Evolutionary conservation across 2,329 filamentous ascomycete genomes (phyloP), one percentile per base, ranked within the genome.

Genomic region (Beauveria varroae): DNA sequence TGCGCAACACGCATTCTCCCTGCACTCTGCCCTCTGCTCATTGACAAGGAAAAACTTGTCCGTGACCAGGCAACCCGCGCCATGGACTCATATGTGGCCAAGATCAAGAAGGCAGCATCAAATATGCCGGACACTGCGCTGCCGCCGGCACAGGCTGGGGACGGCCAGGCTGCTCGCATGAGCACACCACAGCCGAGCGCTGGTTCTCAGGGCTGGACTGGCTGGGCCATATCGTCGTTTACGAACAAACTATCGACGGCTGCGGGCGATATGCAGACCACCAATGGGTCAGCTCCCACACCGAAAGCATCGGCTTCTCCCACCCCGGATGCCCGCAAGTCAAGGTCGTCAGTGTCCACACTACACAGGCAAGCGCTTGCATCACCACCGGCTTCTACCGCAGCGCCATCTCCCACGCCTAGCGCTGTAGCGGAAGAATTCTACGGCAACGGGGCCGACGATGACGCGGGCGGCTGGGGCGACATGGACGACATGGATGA

Each of bases 141-240:
- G 2, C 89, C 91, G 43, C 84, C 90, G 0, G 81, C 87, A 20
- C 78, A 78, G 26, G 75, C 82, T 16, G 75, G 82, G 3, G 73
- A 80, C 14, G 77, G 78, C 5, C 77, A 75, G 22, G 81, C 83
- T 1, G 88, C 90, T 1, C 85, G 91, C 40, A 95, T 96, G 81
- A 87, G 88, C 64, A 95, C 90, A 1, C 87, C 91, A 1, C 89
- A 91, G 63, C 77, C 82, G 2, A 86, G 86, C 3, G 81, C 82
- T 43, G 72, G 66, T n/a, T 63, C 67, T n/a, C 64, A 68, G 5
- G 69, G 73, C 20, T 98, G 95, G 95, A 86, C 95, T 1, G 95
- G 95, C 14, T 99, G 95, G 95, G 95, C 95, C 1, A 97, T 99
- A 60, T 98, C 95, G 0, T 97, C 92, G 1, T 99, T 99, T 71